Evolutionary conservation across 164 flowering plant genomes (phyloP).

Genomic region (Aristolochia californica): DNA sequence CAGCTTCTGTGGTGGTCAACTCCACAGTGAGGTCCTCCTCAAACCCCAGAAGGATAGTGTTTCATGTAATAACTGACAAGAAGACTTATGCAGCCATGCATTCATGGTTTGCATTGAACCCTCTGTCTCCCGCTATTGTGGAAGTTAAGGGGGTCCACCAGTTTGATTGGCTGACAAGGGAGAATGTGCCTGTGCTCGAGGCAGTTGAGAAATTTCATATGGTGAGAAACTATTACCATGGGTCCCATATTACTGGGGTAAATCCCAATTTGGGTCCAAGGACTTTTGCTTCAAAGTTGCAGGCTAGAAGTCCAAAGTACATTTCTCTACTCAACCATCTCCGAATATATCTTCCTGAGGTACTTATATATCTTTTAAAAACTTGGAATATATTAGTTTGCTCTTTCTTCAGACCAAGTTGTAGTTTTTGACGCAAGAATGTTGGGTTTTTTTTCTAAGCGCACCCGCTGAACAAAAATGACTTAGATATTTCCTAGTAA

Average conservation of each 20-base stretch:
- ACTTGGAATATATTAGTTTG: no score
- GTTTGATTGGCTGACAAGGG: conserved; percentile 96
- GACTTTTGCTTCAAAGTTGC: conserved; percentile 75
- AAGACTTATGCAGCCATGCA: conserved; percentile 99
- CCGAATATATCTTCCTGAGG: conserved; percentile 97
- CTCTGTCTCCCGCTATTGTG: conserved; percentile 73
- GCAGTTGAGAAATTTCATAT: conserved; percentile 79
- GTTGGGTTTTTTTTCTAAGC: no score
- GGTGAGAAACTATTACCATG: conserved; percentile 80
- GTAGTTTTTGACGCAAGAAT: not conserved
- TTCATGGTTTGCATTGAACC: conserved; percentile 95
- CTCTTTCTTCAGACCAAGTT: no score
- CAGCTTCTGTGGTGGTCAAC: conserved; percentile 90
- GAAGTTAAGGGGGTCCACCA: conserved; percentile 97
- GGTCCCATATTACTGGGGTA: conserved; percentile 70
- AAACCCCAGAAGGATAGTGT: conserved; percentile 72
- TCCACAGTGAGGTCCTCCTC: conserved; percentile 69
- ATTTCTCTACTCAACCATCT: conserved; percentile 93
- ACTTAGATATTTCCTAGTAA: no score
- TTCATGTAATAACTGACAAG: conserved; percentile 96
- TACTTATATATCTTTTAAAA: no score
- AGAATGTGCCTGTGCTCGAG: conserved; percentile 94
- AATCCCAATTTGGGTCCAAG: conserved; percentile 72
- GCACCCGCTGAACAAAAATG: no score
- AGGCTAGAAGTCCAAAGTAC: conserved; percentile 96